Conservation (phyloP, 306 rosid genomes). For the Castanospermum australe region DNA sequence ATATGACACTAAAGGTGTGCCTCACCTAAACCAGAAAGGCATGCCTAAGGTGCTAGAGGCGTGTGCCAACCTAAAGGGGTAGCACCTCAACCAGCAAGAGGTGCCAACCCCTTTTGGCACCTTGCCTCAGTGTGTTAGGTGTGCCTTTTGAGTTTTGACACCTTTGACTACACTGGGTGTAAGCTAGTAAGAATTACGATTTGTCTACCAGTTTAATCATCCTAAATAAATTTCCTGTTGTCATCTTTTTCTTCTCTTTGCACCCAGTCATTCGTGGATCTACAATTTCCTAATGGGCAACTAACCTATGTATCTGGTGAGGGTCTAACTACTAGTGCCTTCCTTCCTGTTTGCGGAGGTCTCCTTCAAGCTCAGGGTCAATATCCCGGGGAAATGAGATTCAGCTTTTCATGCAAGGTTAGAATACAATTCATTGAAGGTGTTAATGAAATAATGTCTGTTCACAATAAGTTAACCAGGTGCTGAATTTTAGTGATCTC, state of each 20-base stretch:
- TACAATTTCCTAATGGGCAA: conserved; percentile 98
- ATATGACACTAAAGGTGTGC: no score
- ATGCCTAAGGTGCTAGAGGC: no score
- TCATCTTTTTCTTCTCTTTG: background rate
- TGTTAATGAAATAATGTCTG: background rate
- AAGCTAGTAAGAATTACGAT: background rate
- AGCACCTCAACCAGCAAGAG: no score
- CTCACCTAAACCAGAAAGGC: no score
- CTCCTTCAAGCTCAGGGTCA: conserved; percentile 99
- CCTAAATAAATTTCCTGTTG: conserved; percentile 9
- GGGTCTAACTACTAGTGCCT: conserved; percentile 89
- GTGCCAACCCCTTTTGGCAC: no score
- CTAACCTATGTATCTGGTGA: conserved; percentile 91
- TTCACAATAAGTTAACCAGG: background rate
- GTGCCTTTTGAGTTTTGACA: no score
- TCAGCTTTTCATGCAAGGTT: conserved; percentile 97
- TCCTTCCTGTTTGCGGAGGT: conserved; percentile 87
- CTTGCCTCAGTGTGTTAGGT: no score
- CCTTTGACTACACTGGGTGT: no score
- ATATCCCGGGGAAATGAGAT: conserved; percentile 99
- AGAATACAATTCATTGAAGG: conserved; percentile 23
- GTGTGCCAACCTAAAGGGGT: no score
- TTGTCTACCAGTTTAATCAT: background rate
- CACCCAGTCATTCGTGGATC: conserved; percentile 88
- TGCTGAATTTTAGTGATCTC: background rate